phyloP scores from a whole-genome alignment of 1,284 basidiomycete species.

The Ustilago nuda region DNA sequence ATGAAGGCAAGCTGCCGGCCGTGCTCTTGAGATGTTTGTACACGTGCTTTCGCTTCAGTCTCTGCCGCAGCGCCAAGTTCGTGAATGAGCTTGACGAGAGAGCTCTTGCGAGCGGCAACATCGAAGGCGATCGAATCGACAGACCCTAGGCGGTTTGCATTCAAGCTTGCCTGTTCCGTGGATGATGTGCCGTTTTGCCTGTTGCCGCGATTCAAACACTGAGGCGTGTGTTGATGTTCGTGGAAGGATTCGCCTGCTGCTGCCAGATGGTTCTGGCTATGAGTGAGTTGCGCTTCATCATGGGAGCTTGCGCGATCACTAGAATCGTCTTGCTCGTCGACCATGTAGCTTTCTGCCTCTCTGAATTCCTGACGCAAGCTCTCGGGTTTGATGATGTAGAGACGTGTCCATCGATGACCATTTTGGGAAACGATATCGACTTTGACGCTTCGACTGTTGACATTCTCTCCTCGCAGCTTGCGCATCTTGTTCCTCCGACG shows the following conservation, averaged over 20 bases:
- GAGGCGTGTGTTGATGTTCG: constrained; percentile 21
- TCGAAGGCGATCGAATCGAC: constrained; percentile 33
- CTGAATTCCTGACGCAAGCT: constrained; percentile 54
- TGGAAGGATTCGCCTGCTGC: constrained; percentile 12
- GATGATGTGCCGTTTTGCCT: background rate
- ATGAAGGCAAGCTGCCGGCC: constrained; percentile 19
- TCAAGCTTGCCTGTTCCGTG: background rate
- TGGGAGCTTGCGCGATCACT: constrained; percentile 24
- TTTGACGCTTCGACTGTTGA: constrained; percentile 45
- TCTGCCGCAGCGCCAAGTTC: constrained; percentile 47
- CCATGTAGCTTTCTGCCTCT: constrained; percentile 57
- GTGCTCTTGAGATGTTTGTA: constrained; percentile 25
- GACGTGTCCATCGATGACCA: constrained; percentile 49
- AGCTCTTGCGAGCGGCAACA: constrained; percentile 42
- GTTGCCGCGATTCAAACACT: constrained; percentile 1
- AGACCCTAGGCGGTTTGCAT: background rate
- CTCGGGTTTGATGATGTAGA: constrained; percentile 49
- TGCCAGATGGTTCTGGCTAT: constrained; percentile 8
- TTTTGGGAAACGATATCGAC: constrained; percentile 54
- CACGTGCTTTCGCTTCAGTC: constrained; percentile 24
- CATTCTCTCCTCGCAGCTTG: constrained; percentile 13
- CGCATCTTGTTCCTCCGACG: constrained; percentile 33
- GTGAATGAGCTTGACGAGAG: constrained; percentile 38
- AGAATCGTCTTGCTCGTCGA: constrained; percentile 18
- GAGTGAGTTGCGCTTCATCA: constrained; percentile 6